Percentiles rank a stretch among this genome's conserved stretches.
Evolutionary conservation across 441 rosid genomes (phyloP).

Genomic region (Sinapis alba): DNA sequence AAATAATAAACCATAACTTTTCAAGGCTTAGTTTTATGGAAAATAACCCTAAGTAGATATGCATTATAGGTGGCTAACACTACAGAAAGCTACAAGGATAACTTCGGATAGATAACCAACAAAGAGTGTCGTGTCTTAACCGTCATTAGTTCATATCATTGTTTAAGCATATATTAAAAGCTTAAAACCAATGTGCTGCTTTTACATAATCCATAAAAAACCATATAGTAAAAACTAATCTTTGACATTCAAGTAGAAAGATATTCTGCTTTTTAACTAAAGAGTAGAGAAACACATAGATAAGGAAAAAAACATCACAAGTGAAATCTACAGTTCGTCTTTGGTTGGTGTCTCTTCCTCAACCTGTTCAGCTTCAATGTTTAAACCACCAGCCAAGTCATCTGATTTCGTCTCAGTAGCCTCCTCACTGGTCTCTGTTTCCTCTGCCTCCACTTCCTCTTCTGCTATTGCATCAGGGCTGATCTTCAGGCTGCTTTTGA

Average conservation of each 20-base stretch:
- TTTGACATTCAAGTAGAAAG: too few relatives aligned
- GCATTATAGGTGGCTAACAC: constrained; percentile 9
- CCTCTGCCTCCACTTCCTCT: neutral
- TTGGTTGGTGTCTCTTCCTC: neutral
- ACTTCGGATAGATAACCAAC: constrained; percentile 6
- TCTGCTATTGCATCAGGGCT: neutral
- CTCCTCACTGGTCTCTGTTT: neutral
- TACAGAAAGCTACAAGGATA: constrained; percentile 2
- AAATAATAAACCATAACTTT: neutral
- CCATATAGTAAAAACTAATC: neutral
- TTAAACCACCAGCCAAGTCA: neutral
- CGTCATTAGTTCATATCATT: neutral
- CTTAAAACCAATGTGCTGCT: neutral
- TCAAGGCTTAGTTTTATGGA: neutral
- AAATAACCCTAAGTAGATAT: constrained; percentile 8
- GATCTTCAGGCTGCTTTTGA: neutral
- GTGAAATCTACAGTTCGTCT: neutral
- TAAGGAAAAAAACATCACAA: neutral
- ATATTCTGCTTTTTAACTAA: neutral
- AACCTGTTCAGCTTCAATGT: neutral
- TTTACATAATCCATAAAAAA: neutral
- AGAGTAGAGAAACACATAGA: neutral
- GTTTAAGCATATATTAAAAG: neutral
- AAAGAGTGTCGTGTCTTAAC: neutral
- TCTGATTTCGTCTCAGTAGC: neutral